Evolutionary conservation across 73 alveolate genomes (phyloP), one percentile per base, ranked within the genome.

Genomic region (Stentor coeruleus): DNA sequence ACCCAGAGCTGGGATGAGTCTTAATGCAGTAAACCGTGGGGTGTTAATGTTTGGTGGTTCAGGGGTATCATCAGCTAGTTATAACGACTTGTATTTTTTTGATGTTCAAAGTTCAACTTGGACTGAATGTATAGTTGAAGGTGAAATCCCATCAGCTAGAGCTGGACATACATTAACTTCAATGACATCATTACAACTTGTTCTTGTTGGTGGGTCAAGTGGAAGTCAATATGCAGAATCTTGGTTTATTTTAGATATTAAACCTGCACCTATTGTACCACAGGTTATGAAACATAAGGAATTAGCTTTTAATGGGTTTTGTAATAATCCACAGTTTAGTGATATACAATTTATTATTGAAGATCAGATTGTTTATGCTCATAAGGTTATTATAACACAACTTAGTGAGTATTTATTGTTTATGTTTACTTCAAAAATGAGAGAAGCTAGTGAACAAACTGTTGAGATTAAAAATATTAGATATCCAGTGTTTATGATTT

Each of bases 1-100:
- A 28, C 96, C 97, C 14, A 80, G 98, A 75, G 98, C 98, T 3
- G 98, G 98, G 36, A 94, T 94, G 98, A 80, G 93, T 36, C 86
- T 94, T 76, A 82, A 90, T 40, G 86, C 90, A 35, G 87, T 94
- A 35, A 91, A 92, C 58, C 87, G 88, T 66, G 87, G 87, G 37
- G 74, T 94, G 37, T 91, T 73, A 55, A 79, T 94, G 40, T 94
- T 94, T 81, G 98, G 98, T 3, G 98, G 98, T 0, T 90, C 97
- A 59, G 98, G 98, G 3, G 96, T 91, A 33, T 90, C 90, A n/a
- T 92, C 96, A 20, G 86, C 90, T 14, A 91, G 98, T 86, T 94
- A 77, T 75, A 91, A 89, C 76, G 98, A 94, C 83, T 79, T 94
- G 38, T 87, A 84, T 58, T 35, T 82, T 14, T 94, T 80, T 86